Evolutionary conservation across 306 rosid species (phyloP).

Genomic region (Alnus glutinosa): DNA sequence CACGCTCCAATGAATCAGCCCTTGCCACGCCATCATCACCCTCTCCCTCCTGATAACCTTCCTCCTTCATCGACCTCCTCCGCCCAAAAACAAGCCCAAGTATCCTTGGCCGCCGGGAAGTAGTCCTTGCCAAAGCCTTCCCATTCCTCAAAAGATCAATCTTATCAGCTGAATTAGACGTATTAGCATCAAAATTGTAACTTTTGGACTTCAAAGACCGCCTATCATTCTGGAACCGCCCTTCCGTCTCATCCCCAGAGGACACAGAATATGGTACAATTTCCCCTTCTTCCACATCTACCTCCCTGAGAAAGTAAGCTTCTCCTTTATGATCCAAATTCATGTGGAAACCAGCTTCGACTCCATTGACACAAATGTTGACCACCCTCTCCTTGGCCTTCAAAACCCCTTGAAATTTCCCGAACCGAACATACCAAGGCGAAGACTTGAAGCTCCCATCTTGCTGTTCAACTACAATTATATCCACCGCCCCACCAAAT

Average conservation of each 20-base stretch:
- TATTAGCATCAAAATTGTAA: slow-evolving; percentile 33
- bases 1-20: slow-evolving; percentile 59
- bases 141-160: slow-evolving; percentile 35
- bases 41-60: slow-evolving; percentile 23
- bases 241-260: slow-evolving; percentile 48
- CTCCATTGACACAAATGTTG: slow-evolving; percentile 66
- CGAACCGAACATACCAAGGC: slow-evolving; percentile 89
- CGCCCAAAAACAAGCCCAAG: slow-evolving; percentile 63
- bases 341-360: slow-evolving; percentile 68
- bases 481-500: slow-evolving; percentile 95
- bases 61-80: slow-evolving; percentile 48
- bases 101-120: slow-evolving; percentile 48
- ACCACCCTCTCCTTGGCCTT: slow-evolving; percentile 73
- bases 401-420: slow-evolving; percentile 92
- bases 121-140: slow-evolving; percentile 32
- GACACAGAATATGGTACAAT: slow-evolving; percentile 34
- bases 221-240: slow-evolving; percentile 27
- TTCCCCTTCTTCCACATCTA: slow-evolving; percentile 50
- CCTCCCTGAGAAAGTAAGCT: slow-evolving; percentile 74
- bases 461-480: slow-evolving; percentile 77
- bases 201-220: slow-evolving; percentile 39
- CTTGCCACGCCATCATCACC: slow-evolving; percentile 26
- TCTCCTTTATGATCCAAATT: slow-evolving; percentile 75
- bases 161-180: slow-evolving; percentile 28
- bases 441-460: slow-evolving; percentile 90